phyloP scores from a whole-genome alignment of 257 asterid genomes.

The Solanum dulcamara region DNA sequence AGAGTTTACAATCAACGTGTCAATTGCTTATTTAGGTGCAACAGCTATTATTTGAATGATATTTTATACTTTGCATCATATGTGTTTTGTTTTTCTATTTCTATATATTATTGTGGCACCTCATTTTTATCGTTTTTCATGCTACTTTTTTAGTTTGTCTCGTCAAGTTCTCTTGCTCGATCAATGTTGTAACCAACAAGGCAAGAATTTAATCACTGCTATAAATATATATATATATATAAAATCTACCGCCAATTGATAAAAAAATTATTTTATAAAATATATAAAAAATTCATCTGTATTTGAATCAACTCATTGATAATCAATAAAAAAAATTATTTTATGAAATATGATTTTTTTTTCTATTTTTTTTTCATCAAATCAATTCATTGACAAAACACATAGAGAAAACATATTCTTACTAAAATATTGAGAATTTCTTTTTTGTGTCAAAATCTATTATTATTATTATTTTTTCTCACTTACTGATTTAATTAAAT shows the following conservation, averaged over 20 bases:
- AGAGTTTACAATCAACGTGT: not conserved
- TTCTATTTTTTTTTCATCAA: fast-evolving
- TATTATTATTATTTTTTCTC: too few relatives aligned
- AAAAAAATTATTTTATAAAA: not conserved
- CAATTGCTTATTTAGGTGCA: not conserved
- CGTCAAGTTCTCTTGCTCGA: not conserved
- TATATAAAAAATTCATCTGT: too few relatives aligned
- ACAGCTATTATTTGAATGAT: not conserved
- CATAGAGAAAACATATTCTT: too few relatives aligned
- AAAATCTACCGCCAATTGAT: not conserved
- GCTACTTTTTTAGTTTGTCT: not conserved
- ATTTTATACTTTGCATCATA: not conserved
- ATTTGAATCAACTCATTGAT: too few relatives aligned
- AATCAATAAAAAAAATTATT: too few relatives aligned
- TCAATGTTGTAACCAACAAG: not conserved
- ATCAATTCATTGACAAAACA: too few relatives aligned
- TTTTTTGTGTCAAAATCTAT: too few relatives aligned
- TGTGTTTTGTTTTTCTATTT: not conserved
- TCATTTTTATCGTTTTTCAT: not conserved
- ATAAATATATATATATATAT: too few relatives aligned
- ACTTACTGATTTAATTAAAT: too few relatives aligned
- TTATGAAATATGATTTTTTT: not conserved
- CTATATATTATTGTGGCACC: not conserved
- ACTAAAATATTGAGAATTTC: too few relatives aligned
- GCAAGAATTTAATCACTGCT: not conserved